Evolutionary conservation across 2,329 filamentous ascomycete species (phyloP).

Genomic region (Metarhizium sp.): DNA sequence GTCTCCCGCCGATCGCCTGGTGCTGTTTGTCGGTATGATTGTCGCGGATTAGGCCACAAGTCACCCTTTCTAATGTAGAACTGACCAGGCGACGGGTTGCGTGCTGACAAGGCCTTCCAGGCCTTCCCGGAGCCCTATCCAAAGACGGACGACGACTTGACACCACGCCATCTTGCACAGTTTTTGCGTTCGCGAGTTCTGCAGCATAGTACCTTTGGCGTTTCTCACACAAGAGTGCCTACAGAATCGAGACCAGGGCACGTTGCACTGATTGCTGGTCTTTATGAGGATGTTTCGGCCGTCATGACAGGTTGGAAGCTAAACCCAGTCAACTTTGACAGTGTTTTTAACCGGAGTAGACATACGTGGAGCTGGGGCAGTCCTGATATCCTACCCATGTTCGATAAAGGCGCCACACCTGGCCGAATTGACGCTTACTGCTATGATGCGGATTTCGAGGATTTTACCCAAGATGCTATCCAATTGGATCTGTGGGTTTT

Average conservation of each 20-base stretch:
- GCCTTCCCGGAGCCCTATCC: slow-evolving; percentile 80
- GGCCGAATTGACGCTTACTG: slow-evolving; percentile 77
- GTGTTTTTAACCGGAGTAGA: slow-evolving; percentile 90
- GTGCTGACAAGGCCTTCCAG: slow-evolving; percentile 96
- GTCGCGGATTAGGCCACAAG: not conserved
- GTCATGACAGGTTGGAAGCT: slow-evolving; percentile 98
- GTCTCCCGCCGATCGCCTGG: slow-evolving; percentile 71
- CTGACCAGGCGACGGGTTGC: slow-evolving; percentile 70
- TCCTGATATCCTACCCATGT: slow-evolving; percentile 96
- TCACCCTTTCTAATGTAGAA: not conserved
- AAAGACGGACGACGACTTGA: slow-evolving; percentile 52
- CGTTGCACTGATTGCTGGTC: slow-evolving; percentile 88
- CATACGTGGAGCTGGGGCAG: slow-evolving; percentile 99
- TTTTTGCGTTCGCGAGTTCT: slow-evolving; percentile 86
- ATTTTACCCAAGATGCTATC: slow-evolving; percentile 75
- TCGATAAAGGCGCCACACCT: slow-evolving; percentile 77
- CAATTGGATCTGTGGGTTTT: slow-evolving; percentile 92
- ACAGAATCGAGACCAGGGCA: slow-evolving; percentile 95
- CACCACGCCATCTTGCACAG: slow-evolving; percentile 74
- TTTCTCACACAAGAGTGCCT: slow-evolving; percentile 92
- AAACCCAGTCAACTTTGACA: slow-evolving; percentile 97
- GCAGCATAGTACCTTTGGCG: slow-evolving; percentile 86
- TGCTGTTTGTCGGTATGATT: slow-evolving; percentile 76
- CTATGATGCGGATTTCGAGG: slow-evolving; percentile 78
- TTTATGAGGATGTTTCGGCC: slow-evolving; percentile 96